A percentile compares a stretch with the other conserved stretches of the same genome.
These are phyloP conservation scores for Lachnellula hyalina DNA, from an alignment of 2,329 filamentous ascomycete species.

Conservation along the genomic window DNA sequence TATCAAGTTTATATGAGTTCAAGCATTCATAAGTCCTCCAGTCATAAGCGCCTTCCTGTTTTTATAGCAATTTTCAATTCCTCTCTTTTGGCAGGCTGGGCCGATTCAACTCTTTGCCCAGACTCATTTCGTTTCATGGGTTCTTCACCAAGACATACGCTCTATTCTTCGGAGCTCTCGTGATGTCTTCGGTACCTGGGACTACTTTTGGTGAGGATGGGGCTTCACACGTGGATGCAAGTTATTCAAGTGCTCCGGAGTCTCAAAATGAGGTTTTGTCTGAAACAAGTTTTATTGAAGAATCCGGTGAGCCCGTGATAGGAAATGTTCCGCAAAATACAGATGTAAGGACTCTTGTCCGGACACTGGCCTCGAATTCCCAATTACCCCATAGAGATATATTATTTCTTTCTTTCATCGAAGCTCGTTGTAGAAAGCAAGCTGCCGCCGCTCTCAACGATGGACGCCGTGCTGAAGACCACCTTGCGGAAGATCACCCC, in stretches of 20 bases:
- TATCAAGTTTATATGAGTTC: background rate
- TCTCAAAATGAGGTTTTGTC: background rate
- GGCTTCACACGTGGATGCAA: background rate
- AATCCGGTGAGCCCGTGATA: background rate
- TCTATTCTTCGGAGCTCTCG: background rate
- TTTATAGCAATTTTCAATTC: background rate
- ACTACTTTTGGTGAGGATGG: conserved; percentile 10
- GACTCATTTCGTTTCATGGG: background rate
- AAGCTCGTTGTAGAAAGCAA: conserved; percentile 27
- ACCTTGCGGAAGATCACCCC: conserved; percentile 23
- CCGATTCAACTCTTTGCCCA: background rate
- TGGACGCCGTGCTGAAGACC: conserved; percentile 16
- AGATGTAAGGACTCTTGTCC: conserved; percentile 5
- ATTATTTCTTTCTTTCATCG: conserved; percentile 29
- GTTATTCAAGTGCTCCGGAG: background rate
- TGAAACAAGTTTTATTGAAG: background rate
- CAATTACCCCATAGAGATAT: conserved; percentile 16
- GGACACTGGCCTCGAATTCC: conserved; percentile 5
- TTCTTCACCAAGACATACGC: background rate
- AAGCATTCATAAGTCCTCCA: background rate
- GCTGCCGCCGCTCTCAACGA: conserved; percentile 22
- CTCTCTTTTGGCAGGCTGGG: background rate
- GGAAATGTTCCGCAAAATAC: background rate
- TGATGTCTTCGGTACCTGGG: conserved; percentile 19
- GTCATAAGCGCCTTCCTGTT: background rate